phyloP scores from a whole-genome alignment of 2,329 filamentous ascomycete genomes.

The Pseudogymnoascus sp. region DNA sequence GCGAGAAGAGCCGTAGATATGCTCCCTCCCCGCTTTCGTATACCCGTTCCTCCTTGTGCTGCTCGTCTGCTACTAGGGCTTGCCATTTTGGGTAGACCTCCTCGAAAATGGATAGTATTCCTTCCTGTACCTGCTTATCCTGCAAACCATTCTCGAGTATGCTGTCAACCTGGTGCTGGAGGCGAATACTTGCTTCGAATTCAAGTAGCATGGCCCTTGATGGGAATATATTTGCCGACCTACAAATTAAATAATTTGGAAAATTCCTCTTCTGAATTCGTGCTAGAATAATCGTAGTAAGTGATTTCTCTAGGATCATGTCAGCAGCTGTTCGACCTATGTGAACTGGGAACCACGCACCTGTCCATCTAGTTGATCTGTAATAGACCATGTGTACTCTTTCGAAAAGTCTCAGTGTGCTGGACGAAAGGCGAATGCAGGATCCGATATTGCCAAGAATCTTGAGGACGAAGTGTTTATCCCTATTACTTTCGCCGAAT shows the following conservation, averaged over 20 bases:
- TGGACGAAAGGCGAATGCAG: constrained; percentile 70
- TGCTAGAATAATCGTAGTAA: constrained; percentile 89
- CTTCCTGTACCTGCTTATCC: constrained; percentile 54
- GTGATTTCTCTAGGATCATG: constrained; percentile 61
- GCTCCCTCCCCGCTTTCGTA: constrained; percentile 79
- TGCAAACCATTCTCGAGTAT: constrained; percentile 71
- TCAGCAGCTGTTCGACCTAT: not conserved
- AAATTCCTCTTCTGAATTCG: constrained; percentile 85
- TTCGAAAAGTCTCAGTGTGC: constrained; percentile 75
- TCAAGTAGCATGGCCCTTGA: constrained; percentile 70
- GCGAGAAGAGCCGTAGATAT: constrained; percentile 82
- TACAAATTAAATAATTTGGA: constrained; percentile 80
- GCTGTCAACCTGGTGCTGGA: constrained; percentile 72
- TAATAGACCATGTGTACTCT: constrained; percentile 95
- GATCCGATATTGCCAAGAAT: constrained; percentile 71
- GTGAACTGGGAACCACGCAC: not conserved
- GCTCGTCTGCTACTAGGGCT: constrained; percentile 61
- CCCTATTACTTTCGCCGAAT: constrained; percentile 48
- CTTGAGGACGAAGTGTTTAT: constrained; percentile 66
- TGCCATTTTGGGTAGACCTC: constrained; percentile 76
- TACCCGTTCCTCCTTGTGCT: constrained; percentile 63
- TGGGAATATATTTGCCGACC: constrained; percentile 80
- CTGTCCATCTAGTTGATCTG: constrained; percentile 86
- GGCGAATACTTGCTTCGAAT: constrained; percentile 77
- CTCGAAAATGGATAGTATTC: constrained; percentile 64